Percentiles rank a stretch among this genome's conserved stretches.
These are phyloP conservation scores for Wickerhamomyces chaumierensis DNA, from an alignment of 805 yeast species.

Conservation along the genomic window DNA sequence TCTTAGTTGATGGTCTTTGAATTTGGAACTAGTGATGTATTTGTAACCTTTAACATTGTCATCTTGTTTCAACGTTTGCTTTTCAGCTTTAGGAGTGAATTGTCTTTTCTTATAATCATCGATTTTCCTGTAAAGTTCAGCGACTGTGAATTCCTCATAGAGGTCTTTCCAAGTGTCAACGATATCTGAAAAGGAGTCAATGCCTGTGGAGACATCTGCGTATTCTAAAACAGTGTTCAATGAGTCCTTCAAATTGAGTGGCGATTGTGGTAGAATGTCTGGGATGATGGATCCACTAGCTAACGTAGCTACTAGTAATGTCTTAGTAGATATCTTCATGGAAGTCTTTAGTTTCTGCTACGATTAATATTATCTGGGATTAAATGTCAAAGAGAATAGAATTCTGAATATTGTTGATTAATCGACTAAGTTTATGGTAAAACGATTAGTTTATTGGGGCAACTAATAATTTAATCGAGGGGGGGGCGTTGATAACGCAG, in stretches of 20 bases:
- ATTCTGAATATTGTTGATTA: no score
- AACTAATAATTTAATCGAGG: no score
- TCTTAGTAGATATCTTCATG: neutral
- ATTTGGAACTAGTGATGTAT: conserved; percentile 2
- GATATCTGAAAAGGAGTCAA: conserved; percentile 2
- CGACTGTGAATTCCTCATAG: conserved; percentile 20
- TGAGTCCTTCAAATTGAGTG: neutral
- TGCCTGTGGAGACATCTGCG: neutral
- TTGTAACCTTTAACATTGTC: conserved; percentile 4
- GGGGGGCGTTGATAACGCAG: no score
- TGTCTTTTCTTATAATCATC: conserved; percentile 6
- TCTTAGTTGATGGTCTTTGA: conserved; percentile 10
- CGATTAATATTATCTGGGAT: no score
- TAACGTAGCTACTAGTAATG: neutral
- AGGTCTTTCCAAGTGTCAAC: conserved; percentile 20
- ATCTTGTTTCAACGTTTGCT: conserved; percentile 5
- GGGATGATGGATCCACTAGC: neutral
- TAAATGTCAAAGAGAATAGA: no score
- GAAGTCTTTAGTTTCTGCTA: no score
- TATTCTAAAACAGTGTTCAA: neutral
- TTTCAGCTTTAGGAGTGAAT: conserved; percentile 8
- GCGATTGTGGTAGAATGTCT: neutral
- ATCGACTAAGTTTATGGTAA: no score
- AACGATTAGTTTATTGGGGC: no score
- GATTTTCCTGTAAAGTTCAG: conserved; percentile 6